Evolutionary conservation across 257 asterid genomes (phyloP).

Genomic region (Penstemon newberryi): DNA sequence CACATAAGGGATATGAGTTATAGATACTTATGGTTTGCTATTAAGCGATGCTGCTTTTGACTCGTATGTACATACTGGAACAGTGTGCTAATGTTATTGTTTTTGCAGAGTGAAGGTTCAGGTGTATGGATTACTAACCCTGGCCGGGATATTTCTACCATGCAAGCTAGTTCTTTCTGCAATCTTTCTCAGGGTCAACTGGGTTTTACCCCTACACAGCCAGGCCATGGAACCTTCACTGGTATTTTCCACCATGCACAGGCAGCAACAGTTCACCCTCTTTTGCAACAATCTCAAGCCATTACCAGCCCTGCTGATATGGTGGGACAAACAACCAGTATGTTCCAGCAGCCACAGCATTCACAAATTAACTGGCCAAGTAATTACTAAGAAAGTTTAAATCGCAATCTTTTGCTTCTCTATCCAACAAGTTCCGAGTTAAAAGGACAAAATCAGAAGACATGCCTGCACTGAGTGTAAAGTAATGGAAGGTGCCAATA

Average conservation of each 20-base stretch:
- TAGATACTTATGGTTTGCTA: too few species aligned
- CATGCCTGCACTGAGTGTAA: conserved; percentile 14
- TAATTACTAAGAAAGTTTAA: conserved; percentile 51
- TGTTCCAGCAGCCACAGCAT: conserved; percentile 90
- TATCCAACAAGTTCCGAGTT: conserved; percentile 16
- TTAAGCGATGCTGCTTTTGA: too few species aligned
- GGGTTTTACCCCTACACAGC: conserved; percentile 71
- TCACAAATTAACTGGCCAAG: conserved; percentile 85
- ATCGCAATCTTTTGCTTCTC: conserved; percentile 16
- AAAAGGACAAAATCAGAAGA: conserved; percentile 14
- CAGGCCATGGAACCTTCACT: conserved; percentile 75
- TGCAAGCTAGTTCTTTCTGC: conserved; percentile 80
- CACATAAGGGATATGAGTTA: too few species aligned
- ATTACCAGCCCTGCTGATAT: conserved; percentile 69
- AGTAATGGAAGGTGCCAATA: conserved; percentile 20
- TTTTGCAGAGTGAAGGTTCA: conserved; percentile 73
- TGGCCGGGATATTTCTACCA: conserved; percentile 63
- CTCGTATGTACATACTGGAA: background rate
- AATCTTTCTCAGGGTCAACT: conserved; percentile 83
- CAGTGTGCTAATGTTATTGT: conserved; percentile 21
- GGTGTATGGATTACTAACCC: conserved; percentile 76
- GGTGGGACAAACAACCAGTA: conserved; percentile 63
- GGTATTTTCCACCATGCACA: conserved; percentile 80
- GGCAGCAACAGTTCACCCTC: conserved; percentile 71
- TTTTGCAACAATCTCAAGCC: conserved; percentile 82